Evolutionary conservation across 805 yeast species (phyloP), one percentile per base, ranked within the genome.

Genomic region (Phaffomyces thermotolerans): DNA sequence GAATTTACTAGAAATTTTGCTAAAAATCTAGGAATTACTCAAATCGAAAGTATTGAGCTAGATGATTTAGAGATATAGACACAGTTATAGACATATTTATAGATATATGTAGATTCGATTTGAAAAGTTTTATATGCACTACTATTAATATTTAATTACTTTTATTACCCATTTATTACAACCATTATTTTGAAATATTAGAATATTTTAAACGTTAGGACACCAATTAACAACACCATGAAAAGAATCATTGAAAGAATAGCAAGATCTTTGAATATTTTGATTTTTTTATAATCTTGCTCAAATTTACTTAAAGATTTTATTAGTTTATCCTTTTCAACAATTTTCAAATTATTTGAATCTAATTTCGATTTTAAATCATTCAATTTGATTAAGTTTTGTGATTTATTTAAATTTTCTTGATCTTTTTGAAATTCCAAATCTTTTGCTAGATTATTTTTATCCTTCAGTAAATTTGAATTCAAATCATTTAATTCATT

Each of bases 1-100:
- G 49, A 59, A 15, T 71, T 80, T 48, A 76, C 69, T 1, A 56
- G 63, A n/a, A 67, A 70, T 46, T 57, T 78, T 25, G 70, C 75
- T 1, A 56, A 57, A 38, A 52, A 60, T 3, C 46, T 78, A 17
- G 70, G 71, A 1, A 60, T 69, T 27, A 44, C 58, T 5, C 54
- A 57, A 7, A 62, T 71, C 6, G 73, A 70, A 43, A 58, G 66
- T 22, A 58, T 63, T 22, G 66, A 63, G 20, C 47, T 64, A 2
- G 64, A 62, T n/a, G 66, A 62, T 36, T 42, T 64, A 14, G 57
- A 53, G 1, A 42, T 61, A 8, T 52, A 52, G 13, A 46, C 17
- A 25, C 12, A n/a, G 4, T 4, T 29, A 12, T n/a, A 24, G 13
- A 23, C 33, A 17, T 17, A 40, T 15, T 30, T 34, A n/a, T 34